A percentile compares a stretch with the other conserved stretches of the same genome.
phyloP scores from a whole-genome alignment of 1,284 basidiomycete species.

The Apiotrichum porosum region DNA sequence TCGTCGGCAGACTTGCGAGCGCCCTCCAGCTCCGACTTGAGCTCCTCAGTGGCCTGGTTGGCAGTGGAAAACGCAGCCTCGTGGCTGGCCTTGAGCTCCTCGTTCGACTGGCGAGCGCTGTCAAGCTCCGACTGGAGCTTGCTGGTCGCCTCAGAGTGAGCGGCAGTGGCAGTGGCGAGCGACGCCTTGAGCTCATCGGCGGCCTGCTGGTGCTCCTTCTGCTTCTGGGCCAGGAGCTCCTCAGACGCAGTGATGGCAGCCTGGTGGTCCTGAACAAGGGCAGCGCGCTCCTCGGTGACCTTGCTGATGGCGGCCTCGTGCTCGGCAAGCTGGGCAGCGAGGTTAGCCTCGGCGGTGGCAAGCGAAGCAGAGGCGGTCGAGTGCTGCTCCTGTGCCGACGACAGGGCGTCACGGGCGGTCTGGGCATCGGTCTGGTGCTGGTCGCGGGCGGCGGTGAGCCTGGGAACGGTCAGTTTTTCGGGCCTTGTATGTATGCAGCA shows the following conservation, averaged over 20 bases:
- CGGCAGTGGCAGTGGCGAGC: no score
- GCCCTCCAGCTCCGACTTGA: conserved; percentile 17
- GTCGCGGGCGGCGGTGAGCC: conserved; percentile 15
- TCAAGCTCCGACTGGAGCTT: no score
- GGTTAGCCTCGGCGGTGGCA: conserved; percentile 9
- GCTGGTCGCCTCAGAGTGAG: no score
- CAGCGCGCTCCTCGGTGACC: conserved; percentile 4
- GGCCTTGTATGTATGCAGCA: no score
- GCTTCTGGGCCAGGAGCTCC: conserved; percentile 20
- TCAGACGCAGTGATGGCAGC: conserved; percentile 10
- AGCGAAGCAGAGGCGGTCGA: conserved; percentile 5
- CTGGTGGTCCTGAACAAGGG: conserved; percentile 24
- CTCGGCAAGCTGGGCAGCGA: conserved; percentile 10
- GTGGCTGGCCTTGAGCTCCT: no score
- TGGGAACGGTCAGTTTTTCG: no score
- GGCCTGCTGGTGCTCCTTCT: conserved; percentile 24
- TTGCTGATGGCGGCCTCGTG: conserved; percentile 10
- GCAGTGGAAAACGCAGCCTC: conserved; percentile 9
- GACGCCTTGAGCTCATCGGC: conserved; percentile 18
- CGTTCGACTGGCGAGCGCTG: no score
- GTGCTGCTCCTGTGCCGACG: conserved; percentile 6
- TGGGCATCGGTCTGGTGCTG: conserved; percentile 17
- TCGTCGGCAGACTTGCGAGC: no score
- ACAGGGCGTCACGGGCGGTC: conserved; percentile 3
- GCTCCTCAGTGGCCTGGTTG: conserved; percentile 11